Conservation (phyloP, 768 basidiomycete species). For the Albatrellus ellisii region DNA sequence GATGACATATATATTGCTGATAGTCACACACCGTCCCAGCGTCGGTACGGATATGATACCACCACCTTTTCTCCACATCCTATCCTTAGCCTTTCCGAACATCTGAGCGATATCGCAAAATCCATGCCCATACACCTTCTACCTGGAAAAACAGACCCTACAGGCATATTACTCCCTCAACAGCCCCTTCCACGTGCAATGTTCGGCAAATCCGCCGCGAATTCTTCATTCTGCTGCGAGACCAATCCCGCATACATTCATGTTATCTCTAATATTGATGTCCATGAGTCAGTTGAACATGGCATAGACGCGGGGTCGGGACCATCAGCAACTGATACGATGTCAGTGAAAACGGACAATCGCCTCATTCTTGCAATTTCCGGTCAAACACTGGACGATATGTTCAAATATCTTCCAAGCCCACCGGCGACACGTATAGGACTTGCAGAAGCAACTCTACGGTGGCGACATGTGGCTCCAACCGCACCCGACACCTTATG, state of each 20-base stretch:
- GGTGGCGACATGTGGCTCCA: slow-evolving; percentile 96
- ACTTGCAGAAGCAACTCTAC: slow-evolving; percentile 67
- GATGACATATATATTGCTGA: not conserved
- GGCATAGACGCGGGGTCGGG: slow-evolving; percentile 6
- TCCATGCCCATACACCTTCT: slow-evolving; percentile 79
- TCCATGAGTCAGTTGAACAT: not conserved
- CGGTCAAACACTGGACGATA: slow-evolving; percentile 90
- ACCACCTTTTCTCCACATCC: slow-evolving; percentile 67
- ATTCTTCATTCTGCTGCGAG: slow-evolving; percentile 57
- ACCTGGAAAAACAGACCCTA: slow-evolving; percentile 81
- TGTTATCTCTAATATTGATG: slow-evolving; percentile 30
- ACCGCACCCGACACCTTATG: slow-evolving; percentile 97
- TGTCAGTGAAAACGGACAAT: slow-evolving; percentile 14
- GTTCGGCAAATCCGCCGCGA: slow-evolving; percentile 54
- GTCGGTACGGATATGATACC: slow-evolving; percentile 52
- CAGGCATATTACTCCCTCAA: slow-evolving; percentile 84
- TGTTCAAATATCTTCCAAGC: slow-evolving; percentile 81
- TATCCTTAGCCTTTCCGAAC: slow-evolving; percentile 48
- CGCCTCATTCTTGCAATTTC: slow-evolving; percentile 72
- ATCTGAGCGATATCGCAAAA: slow-evolving; percentile 63
- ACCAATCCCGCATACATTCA: slow-evolving; percentile 87
- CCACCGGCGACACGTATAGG: slow-evolving; percentile 60
- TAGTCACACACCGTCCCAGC: slow-evolving; percentile 24
- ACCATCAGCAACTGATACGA: slow-evolving; percentile 2
- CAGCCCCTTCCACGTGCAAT: slow-evolving; percentile 87